Conservation (phyloP, 2,329 filamentous ascomycete genomes). For the Thermochaetoides dissita region DNA sequence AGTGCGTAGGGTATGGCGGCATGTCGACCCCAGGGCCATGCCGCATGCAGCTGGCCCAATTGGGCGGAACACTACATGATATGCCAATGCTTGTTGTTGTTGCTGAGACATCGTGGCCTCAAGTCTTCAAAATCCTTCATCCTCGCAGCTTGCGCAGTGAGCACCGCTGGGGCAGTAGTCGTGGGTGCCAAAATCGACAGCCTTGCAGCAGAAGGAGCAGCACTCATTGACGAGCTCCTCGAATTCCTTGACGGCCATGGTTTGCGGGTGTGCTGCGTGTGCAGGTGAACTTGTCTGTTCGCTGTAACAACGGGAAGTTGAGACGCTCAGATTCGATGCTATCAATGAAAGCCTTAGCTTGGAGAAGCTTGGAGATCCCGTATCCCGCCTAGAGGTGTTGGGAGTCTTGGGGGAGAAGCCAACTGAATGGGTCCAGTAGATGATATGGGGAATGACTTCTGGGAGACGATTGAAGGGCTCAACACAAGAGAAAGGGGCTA, state of each 20-base stretch:
- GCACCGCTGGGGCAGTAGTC: constrained; percentile 31
- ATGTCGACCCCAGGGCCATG: constrained; percentile 6
- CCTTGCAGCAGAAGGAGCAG: constrained; percentile 39
- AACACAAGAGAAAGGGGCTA: no score
- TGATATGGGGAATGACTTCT: no score
- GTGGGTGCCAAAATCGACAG: constrained; percentile 34
- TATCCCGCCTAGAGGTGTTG: no score
- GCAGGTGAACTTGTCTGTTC: background rate
- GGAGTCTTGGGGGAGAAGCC: no score
- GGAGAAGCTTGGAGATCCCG: background rate
- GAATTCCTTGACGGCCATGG: constrained; percentile 30
- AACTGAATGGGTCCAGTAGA: no score
- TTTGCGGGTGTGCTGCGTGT: constrained; percentile 8
- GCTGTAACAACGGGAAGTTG: background rate
- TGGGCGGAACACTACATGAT: constrained; percentile 8
- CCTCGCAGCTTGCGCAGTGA: constrained; percentile 28
- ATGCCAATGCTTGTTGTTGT: background rate
- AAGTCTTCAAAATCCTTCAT: no score
- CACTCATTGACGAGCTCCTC: constrained; percentile 33
- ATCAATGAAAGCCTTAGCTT: constrained; percentile 1
- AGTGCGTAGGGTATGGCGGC: background rate
- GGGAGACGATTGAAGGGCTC: no score
- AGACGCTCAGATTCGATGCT: background rate
- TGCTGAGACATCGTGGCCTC: no score
- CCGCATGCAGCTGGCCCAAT: constrained; percentile 18